Conservation (phyloP, 2,329 filamentous ascomycete species). For the Colletotrichum spaethianum region DNA sequence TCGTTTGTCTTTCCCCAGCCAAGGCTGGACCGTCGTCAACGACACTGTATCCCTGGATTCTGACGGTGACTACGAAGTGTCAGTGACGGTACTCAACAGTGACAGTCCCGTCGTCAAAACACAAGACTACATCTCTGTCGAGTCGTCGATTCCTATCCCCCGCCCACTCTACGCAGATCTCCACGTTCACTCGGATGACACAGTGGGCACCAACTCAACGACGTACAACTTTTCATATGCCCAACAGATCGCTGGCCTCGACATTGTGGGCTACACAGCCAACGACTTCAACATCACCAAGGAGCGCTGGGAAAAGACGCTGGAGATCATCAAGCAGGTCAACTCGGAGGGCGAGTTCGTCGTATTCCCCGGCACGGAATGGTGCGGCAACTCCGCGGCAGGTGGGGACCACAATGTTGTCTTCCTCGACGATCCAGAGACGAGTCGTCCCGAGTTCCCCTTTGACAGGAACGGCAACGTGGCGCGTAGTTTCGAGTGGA, state of each 20-base stretch:
- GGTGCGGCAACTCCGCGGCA: constrained; percentile 53
- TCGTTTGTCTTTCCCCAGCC: neutral
- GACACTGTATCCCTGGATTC: neutral
- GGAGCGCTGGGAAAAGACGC: constrained; percentile 49
- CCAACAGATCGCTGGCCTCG: constrained; percentile 52
- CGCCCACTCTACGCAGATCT: constrained; percentile 51
- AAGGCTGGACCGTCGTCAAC: constrained; percentile 32
- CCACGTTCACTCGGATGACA: constrained; percentile 55
- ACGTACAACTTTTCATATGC: constrained; percentile 56
- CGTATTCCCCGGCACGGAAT: constrained; percentile 52
- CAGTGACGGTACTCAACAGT: constrained; percentile 3
- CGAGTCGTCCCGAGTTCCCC: constrained; percentile 47
- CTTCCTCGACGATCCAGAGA: constrained; percentile 50
- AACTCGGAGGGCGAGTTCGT: constrained; percentile 47
- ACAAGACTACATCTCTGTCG: constrained; percentile 43
- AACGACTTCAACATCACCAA: constrained; percentile 56
- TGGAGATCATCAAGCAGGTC: constrained; percentile 45
- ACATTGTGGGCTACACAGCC: constrained; percentile 55
- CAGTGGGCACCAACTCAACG: constrained; percentile 53
- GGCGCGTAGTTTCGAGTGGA: constrained; percentile 54
- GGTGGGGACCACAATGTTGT: constrained; percentile 54
- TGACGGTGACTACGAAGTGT: constrained; percentile 24
- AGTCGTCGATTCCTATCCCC: constrained; percentile 42
- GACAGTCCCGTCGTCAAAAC: neutral
- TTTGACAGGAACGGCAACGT: constrained; percentile 51